Percentiles rank a stretch among this genome's conserved stretches.
Evolutionary conservation across 2,329 filamentous ascomycete species (phyloP).

Genomic region (Aspergillus ochraceus): DNA sequence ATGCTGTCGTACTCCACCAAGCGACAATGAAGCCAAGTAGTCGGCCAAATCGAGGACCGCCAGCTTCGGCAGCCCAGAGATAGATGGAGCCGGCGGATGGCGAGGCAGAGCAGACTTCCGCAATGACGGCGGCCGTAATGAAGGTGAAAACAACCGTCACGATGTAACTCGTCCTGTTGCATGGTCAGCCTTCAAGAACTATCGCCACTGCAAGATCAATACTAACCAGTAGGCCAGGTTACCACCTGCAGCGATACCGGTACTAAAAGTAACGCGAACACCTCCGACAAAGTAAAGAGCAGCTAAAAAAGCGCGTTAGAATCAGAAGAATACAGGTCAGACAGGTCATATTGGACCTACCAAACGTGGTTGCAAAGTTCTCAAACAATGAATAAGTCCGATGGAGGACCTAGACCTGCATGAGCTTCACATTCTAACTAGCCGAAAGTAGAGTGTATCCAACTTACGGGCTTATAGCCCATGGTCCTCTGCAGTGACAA

Average conservation of each 20-base stretch:
- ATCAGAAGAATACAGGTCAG: neutral
- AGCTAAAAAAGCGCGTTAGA: constrained; percentile 40
- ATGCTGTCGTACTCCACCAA: constrained; percentile 64
- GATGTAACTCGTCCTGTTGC: constrained; percentile 57
- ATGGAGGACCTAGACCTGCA: constrained; percentile 52
- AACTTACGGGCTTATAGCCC: constrained; percentile 56
- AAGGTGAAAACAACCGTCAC: constrained; percentile 61
- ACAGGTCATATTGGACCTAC: constrained; percentile 35
- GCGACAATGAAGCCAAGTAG: constrained; percentile 62
- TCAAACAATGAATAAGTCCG: constrained; percentile 59
- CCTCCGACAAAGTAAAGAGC: constrained; percentile 63
- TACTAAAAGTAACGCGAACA: constrained; percentile 62
- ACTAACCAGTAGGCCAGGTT: constrained; percentile 60
- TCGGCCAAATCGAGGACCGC: constrained; percentile 56
- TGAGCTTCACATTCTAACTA: constrained; percentile 11
- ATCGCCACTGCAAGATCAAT: neutral
- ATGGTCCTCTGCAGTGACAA: constrained; percentile 45
- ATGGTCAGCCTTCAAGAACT: neutral
- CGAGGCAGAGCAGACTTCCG: constrained; percentile 61
- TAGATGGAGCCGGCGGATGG: constrained; percentile 62
- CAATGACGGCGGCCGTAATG: constrained; percentile 61
- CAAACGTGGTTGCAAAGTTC: constrained; percentile 61
- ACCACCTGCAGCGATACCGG: constrained; percentile 61
- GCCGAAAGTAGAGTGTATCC: neutral
- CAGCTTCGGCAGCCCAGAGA: constrained; percentile 62